Conservation (phyloP, 495 filamentous ascomycete genomes). For the Penicillium atrosanguineum region DNA sequence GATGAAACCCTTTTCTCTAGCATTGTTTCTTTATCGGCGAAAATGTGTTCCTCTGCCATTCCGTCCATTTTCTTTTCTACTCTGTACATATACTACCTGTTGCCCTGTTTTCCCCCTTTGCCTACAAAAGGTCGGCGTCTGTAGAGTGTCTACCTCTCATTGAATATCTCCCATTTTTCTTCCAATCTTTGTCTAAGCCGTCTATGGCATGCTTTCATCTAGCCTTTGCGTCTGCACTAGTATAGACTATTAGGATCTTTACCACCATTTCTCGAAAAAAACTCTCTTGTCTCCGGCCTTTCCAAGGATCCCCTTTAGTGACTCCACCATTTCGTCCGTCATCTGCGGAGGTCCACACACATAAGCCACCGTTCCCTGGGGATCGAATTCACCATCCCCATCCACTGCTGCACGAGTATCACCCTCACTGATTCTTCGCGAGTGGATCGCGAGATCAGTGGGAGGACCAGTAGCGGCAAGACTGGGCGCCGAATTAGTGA, state of each 20-base stretch:
- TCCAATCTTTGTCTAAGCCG: conserved; percentile 8
- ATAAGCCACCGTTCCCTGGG: conserved; percentile 60
- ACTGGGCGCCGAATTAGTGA: conserved; percentile 27
- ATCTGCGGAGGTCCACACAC: conserved; percentile 77
- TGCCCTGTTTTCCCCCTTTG: conserved; percentile 17
- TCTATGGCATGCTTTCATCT: not conserved
- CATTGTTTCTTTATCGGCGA: conserved; percentile 6
- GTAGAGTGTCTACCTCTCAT: conserved; percentile 18
- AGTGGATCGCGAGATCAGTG: conserved; percentile 36
- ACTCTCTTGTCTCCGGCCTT: conserved; percentile 54
- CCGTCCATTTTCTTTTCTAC: conserved; percentile 4
- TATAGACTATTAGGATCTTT: not conserved
- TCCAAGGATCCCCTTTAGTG: conserved; percentile 45
- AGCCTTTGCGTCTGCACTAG: not conserved
- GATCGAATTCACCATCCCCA: conserved; percentile 29
- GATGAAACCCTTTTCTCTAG: conserved; percentile 9
- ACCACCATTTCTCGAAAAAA: conserved; percentile 91
- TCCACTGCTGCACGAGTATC: conserved; percentile 50
- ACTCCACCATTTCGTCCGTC: conserved; percentile 75
- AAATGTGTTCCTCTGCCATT: conserved; percentile 9
- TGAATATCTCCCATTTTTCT: conserved; percentile 23
- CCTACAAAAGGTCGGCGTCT: conserved; percentile 27
- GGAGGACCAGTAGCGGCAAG: conserved; percentile 6
- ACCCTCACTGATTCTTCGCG: conserved; percentile 46
- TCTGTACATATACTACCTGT: conserved; percentile 28